Base-by-base conservation (phyloP, 192 early-diverging fungal species). In the Entophlyctis helioformis region DNA sequence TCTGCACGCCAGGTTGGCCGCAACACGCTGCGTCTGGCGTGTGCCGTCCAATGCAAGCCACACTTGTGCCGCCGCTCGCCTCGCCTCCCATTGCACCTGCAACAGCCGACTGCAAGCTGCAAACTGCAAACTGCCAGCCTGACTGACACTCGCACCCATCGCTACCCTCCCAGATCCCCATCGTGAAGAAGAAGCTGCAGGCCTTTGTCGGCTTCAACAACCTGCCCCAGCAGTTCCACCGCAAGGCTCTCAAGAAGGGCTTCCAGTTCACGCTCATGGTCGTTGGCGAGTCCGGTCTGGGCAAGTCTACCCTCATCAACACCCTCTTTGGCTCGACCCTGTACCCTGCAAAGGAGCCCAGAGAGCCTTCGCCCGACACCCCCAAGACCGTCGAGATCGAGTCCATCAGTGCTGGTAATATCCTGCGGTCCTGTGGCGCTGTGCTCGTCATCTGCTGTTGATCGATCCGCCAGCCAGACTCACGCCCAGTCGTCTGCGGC, bases 201-300 rank as follows among this genome's bases (percentile, higher is more conserved):
- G 61, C 62, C 20, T 59, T 62, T 41, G 72, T 75, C 16, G 72
- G 72, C 38, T 75, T 75, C 62, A 57, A 62, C 48, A 75, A 71
- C 51, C 56, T 75, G 50, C 68, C 72, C 39, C 70, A 74, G 57
- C 66, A 74, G 51, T 61, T 67, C 28, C 66, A 87, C 59, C 81
- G 90, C 75, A 96, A 96, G 74, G 89, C 87, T 40, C 83, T 89
- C 56, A 96, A 93, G 66, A 94, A 92, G 63, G 92, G 91, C 39
- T 89, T 99, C 56, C 89, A 92, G 60, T 79, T 77, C 57, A 77
- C 76, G 46, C 33, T 79, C 37, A 78, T 79, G 74, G 66, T 67
- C 39, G 76, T 78, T 50, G 74, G 75, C 36, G 71, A 70, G 53
- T 74, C 73, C 26, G 76, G 76, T 37, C 64, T 79, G 35, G 76